These are phyloP conservation scores for Penicillium silybi DNA, from an alignment of 495 filamentous ascomycete genomes.

Conservation along the genomic window DNA sequence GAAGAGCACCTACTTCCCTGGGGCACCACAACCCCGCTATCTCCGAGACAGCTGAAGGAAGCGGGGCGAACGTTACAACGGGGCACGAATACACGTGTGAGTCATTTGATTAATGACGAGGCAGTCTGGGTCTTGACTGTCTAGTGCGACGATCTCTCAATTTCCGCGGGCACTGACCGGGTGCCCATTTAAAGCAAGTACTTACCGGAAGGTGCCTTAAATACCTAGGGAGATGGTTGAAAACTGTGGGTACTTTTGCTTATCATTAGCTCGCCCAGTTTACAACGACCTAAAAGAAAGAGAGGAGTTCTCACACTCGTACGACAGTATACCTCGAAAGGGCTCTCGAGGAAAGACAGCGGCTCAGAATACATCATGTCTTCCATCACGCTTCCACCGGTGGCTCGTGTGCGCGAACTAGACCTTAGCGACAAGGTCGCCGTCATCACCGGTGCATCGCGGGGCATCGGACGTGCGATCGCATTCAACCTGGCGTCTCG, in stretches of 20 bases:
- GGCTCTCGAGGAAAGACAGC: neutral
- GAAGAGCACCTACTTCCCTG: too few species aligned
- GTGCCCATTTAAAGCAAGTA: neutral
- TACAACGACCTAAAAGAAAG: neutral
- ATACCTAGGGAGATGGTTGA: too few species aligned
- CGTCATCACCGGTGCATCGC: constrained; percentile 28
- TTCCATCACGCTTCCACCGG: neutral
- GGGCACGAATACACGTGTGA: neutral
- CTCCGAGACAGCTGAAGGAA: neutral
- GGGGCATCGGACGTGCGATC: constrained; percentile 27
- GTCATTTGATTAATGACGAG: neutral
- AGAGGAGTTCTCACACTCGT: neutral
- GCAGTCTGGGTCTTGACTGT: neutral
- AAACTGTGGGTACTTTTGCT: too few species aligned
- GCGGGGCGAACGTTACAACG: too few species aligned
- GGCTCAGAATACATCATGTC: neutral
- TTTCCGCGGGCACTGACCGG: too few species aligned
- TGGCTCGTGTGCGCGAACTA: neutral
- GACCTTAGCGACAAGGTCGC: neutral
- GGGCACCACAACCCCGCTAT: too few species aligned
- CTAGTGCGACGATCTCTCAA: neutral
- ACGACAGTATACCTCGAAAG: neutral
- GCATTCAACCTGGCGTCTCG: constrained; percentile 9
- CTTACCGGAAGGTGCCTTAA: too few species aligned
- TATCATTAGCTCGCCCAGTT: too few species aligned